These are phyloP conservation scores for Metschnikowia lunata DNA, from an alignment of 805 yeast genomes.

Conservation along the genomic window DNA sequence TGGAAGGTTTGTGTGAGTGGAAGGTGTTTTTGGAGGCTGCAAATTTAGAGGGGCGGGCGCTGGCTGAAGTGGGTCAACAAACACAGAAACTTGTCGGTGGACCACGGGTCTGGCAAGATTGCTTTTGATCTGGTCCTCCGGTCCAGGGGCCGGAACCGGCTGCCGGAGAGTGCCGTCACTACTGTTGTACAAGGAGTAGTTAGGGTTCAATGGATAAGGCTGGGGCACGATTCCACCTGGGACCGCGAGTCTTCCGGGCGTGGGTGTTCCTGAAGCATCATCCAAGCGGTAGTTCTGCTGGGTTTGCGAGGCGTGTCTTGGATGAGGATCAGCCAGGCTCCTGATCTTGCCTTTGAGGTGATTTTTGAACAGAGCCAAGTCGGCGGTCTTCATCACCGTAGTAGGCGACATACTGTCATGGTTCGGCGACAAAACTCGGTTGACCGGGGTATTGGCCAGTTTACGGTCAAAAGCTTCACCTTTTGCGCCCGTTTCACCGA, in stretches of 20 bases:
- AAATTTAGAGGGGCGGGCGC: not conserved
- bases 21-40: no score
- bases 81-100: conserved; percentile 38
- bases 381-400: conserved; percentile 8
- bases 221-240: conserved; percentile 27
- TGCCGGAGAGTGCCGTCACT: conserved; percentile 9
- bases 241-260: conserved; percentile 10
- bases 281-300: conserved; percentile 12
- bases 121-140: not conserved
- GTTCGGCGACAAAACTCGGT: conserved; percentile 8
- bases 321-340: not conserved
- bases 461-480: conserved; percentile 3
- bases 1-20: no score
- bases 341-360: conserved; percentile 8
- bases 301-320: not conserved
- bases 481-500: no score
- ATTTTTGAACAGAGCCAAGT: conserved; percentile 9
- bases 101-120: conserved; percentile 6
- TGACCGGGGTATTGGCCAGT: conserved; percentile 10
- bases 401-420: conserved; percentile 14
- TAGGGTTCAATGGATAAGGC: conserved; percentile 33
- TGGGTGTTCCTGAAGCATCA: not conserved
- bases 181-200: conserved; percentile 27
- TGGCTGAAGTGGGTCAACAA: conserved; percentile 37
- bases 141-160: not conserved